Base-by-base conservation (phyloP, 495 filamentous ascomycete species). In the Friedmanniomyces endolithicus region DNA sequence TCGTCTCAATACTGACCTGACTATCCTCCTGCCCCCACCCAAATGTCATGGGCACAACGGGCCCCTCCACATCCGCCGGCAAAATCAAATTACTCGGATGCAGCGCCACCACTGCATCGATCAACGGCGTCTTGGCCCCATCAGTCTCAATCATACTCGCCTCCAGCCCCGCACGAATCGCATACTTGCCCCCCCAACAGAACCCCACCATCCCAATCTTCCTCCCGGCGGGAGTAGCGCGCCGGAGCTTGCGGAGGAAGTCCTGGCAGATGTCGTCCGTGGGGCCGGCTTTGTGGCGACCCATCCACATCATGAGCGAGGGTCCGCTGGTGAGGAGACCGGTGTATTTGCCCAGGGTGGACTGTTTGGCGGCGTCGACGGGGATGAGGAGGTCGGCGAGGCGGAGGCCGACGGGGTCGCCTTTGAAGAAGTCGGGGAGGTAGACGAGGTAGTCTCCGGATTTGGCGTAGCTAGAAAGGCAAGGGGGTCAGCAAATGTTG, bases 161-260 rank as follows among this genome's bases (percentile, higher is more conserved):
- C 48, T 65, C 65, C 31, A 59, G 48, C 35, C 58, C 65, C 0
- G 64, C 62, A 22, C 64, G 63, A 44, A 72, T 58, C 14, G 70
- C 68, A 57, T 72, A 74, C 54, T 62, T 54, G 6, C 67, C 71
- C 19, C 70, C 71, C 71, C 70, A 74, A 61, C 69, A 74, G 44
- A 72, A 70, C 2, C 71, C 70, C 37, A 71, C 59, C 31, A 70
- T 68, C 11, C 69, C 71, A n/a, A 72, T 66, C 58, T 69, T 72
- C 40, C 62, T 44, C 6, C 61, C 68, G 6, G 55, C 56, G 2
- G 65, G 64, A 16, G 60, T 68, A 25, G 52, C 64, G 37, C 66
- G 64, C 40, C 65, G 29, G 52, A 67, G 39, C 31, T 31, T 39
- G 20, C 34, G 34, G 47, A 69, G 40, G 45, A 67, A 69, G n/a